A percentile compares a stretch with the other conserved stretches of the same genome.
These are phyloP conservation scores for Claviceps digitariae DNA, from an alignment of 2,329 filamentous ascomycete species.

Conservation along the genomic window DNA sequence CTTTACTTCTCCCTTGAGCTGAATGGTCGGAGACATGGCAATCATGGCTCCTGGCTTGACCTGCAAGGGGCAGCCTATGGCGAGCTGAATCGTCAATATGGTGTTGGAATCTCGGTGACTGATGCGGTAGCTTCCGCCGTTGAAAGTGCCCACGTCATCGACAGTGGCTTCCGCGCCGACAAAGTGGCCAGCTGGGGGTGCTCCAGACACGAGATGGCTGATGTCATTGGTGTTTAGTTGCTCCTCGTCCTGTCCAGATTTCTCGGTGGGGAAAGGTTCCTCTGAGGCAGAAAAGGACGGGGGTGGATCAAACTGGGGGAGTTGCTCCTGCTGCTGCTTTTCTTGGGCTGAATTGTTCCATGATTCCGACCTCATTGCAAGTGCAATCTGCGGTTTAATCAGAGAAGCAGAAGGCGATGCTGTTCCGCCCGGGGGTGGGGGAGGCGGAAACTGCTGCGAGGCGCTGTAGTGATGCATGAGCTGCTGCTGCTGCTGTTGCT, in stretches of 20 bases:
- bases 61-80: conserved; percentile 70
- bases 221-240: conserved; percentile 12
- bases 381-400: conserved; percentile 6
- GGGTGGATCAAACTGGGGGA: conserved; percentile 16
- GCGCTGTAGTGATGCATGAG: no score
- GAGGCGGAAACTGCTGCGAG: conserved; percentile 10
- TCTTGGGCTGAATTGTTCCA: conserved; percentile 9
- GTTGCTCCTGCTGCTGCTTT: conserved; percentile 13
- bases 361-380: conserved; percentile 14
- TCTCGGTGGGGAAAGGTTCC: conserved; percentile 17
- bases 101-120: conserved; percentile 87
- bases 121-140: conserved; percentile 86
- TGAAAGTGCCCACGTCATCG: conserved; percentile 93
- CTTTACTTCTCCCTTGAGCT: conserved; percentile 67
- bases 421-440: neutral
- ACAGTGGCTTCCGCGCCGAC: conserved; percentile 45
- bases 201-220: conserved; percentile 23
- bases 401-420: neutral
- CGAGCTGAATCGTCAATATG: conserved; percentile 76
- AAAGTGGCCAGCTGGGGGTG: conserved; percentile 41
- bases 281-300: conserved; percentile 12
- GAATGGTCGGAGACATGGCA: conserved; percentile 82
- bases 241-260: conserved; percentile 11
- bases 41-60: conserved; percentile 86
- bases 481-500: conserved; percentile 15